A percentile compares a stretch with the other conserved stretches of the same genome.
phyloP scores from a whole-genome alignment of 164 flowering plant species.

The Euptelea pleiosperma region DNA sequence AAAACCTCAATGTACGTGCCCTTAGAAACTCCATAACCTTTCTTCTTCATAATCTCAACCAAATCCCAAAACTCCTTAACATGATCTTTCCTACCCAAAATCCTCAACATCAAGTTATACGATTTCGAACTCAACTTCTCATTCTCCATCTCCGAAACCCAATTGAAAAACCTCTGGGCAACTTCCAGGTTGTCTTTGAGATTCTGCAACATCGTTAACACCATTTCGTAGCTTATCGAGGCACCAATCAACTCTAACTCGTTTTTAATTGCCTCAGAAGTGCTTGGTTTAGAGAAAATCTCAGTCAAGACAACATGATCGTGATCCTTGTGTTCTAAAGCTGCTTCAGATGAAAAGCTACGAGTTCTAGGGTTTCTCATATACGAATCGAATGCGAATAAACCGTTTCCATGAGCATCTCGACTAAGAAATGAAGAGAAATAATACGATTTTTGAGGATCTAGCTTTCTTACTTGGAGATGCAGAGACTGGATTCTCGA shows the following conservation, averaged over 20 bases:
- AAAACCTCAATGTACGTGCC: slow-evolving; percentile 28
- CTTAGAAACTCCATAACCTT: slow-evolving; percentile 55
- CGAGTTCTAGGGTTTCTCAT: slow-evolving; percentile 8
- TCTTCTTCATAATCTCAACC: slow-evolving; percentile 54
- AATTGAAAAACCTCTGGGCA: slow-evolving; percentile 55
- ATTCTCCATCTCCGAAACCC: slow-evolving; percentile 41
- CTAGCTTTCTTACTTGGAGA: slow-evolving; percentile 13
- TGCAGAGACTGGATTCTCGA: slow-evolving; percentile 1
- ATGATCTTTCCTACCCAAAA: slow-evolving; percentile 51
- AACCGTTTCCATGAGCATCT: not conserved
- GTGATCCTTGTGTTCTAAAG: slow-evolving; percentile 24
- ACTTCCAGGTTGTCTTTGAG: slow-evolving; percentile 36
- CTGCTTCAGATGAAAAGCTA: slow-evolving; percentile 39
- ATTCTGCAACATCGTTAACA: slow-evolving; percentile 31
- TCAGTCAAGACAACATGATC: slow-evolving; percentile 35
- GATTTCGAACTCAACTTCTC: slow-evolving; percentile 53
- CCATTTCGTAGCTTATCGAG: slow-evolving; percentile 37
- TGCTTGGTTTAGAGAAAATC: slow-evolving; percentile 32
- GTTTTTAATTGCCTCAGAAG: slow-evolving; percentile 31
- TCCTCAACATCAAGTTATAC: slow-evolving; percentile 57
- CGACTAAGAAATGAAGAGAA: slow-evolving; percentile 16
- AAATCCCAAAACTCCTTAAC: slow-evolving; percentile 64
- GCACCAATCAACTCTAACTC: slow-evolving; percentile 37
- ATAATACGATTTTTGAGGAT: slow-evolving; percentile 11
- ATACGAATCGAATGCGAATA: not conserved